These are phyloP conservation scores for Auricularia sp. DNA, from an alignment of 768 basidiomycete species.

Conservation along the genomic window DNA sequence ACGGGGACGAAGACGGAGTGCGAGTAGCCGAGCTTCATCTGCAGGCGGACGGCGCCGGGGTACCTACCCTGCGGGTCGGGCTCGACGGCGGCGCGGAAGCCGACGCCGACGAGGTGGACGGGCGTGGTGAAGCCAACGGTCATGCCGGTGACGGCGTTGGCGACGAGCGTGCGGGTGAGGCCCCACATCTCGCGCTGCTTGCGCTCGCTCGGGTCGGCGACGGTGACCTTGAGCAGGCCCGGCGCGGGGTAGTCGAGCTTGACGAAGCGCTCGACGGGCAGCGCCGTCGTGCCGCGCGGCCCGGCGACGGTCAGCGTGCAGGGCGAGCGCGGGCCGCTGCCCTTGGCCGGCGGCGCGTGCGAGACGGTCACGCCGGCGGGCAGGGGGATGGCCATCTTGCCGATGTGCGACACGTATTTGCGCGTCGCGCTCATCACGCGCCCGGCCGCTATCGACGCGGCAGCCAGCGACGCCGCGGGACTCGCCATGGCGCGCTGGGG, in stretches of 20 bases:
- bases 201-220: conserved; percentile 56
- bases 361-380: conserved; percentile 38
- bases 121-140: conserved; percentile 78
- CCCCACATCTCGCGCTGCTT: conserved; percentile 90
- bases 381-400: conserved; percentile 40
- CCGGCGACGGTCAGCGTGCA: conserved; percentile 44
- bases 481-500: too few relatives aligned
- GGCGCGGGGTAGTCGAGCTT: conserved; percentile 24
- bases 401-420: conserved; percentile 34
- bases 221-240: conserved; percentile 26
- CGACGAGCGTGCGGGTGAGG: conserved; percentile 80
- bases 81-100: conserved; percentile 84
- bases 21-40: conserved; percentile 88
- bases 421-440: not conserved
- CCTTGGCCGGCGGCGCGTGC: conserved; percentile 18
- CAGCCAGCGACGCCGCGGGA: too few relatives aligned
- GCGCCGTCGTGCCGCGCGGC: conserved; percentile 41
- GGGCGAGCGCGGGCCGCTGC: conserved; percentile 7
- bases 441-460: not conserved
- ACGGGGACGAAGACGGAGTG: conserved; percentile 79
- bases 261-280: conserved; percentile 42
- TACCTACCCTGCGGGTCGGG: conserved; percentile 41
- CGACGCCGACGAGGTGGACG: conserved; percentile 87
- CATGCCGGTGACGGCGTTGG: conserved; percentile 85
- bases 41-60: conserved; percentile 36